Conservation (phyloP, 176 grass and related monocot genomes). For the Echinochloa phyllopogon region DNA sequence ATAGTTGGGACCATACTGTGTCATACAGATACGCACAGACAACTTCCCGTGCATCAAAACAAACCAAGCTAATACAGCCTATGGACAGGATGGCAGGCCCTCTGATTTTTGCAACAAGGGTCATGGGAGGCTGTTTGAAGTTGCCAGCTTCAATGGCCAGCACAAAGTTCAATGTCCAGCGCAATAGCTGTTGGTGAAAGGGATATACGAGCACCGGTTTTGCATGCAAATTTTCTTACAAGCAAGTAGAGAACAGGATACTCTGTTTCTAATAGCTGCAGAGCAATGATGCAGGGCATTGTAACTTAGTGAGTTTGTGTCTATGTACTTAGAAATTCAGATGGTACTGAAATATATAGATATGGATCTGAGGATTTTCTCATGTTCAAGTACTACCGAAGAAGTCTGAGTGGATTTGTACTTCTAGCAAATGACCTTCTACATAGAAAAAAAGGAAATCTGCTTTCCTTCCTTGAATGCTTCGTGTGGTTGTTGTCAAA, state of each 20-base stretch:
- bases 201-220: neutral
- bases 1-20: neutral
- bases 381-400: neutral
- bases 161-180: constrained; percentile 20
- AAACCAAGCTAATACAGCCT: neutral
- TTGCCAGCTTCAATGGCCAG: neutral
- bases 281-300: neutral
- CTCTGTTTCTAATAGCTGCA: neutral
- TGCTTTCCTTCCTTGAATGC: neutral
- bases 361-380: neutral
- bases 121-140: neutral
- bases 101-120: neutral
- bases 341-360: neutral
- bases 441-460: too few species aligned
- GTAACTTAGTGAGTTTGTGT: neutral
- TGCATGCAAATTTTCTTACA: constrained; percentile 1
- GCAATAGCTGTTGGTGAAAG: constrained; percentile 5
- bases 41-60: neutral
- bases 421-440: neutral
- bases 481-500: neutral
- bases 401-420: neutral
- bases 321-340: neutral
- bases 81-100: neutral
- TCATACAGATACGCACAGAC: neutral
- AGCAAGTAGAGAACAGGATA: neutral